Base-by-base conservation (phyloP, 1,284 basidiomycete genomes). In the Trichosporon sp. region DNA sequence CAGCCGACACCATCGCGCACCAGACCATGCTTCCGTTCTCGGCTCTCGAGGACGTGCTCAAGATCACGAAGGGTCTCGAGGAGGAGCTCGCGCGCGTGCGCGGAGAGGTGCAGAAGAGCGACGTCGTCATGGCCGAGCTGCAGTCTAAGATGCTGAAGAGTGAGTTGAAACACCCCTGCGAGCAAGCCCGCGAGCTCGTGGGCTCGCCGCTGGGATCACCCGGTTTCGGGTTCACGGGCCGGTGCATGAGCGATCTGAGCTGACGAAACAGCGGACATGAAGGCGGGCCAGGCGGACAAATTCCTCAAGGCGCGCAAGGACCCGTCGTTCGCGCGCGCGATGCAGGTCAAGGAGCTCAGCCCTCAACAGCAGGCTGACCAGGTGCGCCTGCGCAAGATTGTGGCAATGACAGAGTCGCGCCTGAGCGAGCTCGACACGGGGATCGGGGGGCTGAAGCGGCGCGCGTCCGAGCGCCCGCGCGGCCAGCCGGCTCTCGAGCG, bases 321-420 rank as follows among this genome's bases (percentile, higher is more conserved):
- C 75, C 85, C 86, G 0, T 79, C 81, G 1, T 85, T 86, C 67
- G 85, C 84, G 19, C 83, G 84, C 65, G 81, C 85, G 72, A 82
- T 87, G 63, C 81, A 85, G 48, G 81, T 86, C 11, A 81, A 84
- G 43, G 85, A 87, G 73, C 83, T 88, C 0, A 85, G 85, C 16
- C 85, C 87, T 0, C 85, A 87, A 73, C 87, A 87, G 71, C 76
- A 82, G 11, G 84, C 85, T 63, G 86, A 84, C 67, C 87, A 86
- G 75, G 74, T 78, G 61, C 79, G 80, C 64, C 79, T 88, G 37
- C 80, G 85, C 31, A 82, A 84, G 65, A 75, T 82, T 11, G 80
- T 83, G 21, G 70, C 85, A 75, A 75, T 79, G 38, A 82, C 85
- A 1, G 83, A 85, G 11, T 77, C 81, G 19, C 77, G 82, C 16